These are phyloP conservation scores for Ustilago bromivora DNA, from an alignment of 1,284 basidiomycete species.

Conservation along the genomic window DNA sequence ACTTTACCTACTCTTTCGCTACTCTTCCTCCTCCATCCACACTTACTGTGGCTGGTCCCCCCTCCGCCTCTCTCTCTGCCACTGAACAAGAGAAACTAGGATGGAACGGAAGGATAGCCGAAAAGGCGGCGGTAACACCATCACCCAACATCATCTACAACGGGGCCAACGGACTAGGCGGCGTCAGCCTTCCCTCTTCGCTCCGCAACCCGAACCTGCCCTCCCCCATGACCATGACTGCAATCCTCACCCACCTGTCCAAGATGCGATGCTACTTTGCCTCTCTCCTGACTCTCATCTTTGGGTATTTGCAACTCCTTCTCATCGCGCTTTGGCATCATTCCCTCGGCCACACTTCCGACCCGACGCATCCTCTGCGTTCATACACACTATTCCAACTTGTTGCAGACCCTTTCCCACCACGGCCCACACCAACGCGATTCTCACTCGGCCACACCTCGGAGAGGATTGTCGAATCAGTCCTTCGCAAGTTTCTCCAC, in stretches of 20 bases:
- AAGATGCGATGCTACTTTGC: conserved; percentile 20
- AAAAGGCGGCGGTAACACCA: conserved; percentile 3
- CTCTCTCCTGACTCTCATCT: conserved; percentile 32
- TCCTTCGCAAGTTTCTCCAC: conserved; percentile 17
- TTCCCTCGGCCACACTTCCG: conserved; percentile 44
- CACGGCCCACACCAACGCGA: neutral
- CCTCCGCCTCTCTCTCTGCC: conserved; percentile 15
- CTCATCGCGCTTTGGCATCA: conserved; percentile 56
- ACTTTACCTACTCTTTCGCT: conserved; percentile 65
- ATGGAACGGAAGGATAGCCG: neutral
- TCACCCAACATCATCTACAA: conserved; percentile 57
- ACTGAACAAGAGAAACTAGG: neutral
- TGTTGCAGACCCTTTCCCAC: conserved; percentile 26
- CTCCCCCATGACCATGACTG: conserved; percentile 11
- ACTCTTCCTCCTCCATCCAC: conserved; percentile 4
- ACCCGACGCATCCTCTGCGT: conserved; percentile 48
- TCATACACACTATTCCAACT: conserved; percentile 33
- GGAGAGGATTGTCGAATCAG: conserved; percentile 20
- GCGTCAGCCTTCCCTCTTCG: conserved; percentile 45
- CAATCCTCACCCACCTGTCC: conserved; percentile 10
- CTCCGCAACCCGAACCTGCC: conserved; percentile 4
- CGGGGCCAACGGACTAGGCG: conserved; percentile 51
- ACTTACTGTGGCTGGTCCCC: neutral
- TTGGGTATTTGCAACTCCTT: conserved; percentile 62
- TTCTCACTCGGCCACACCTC: neutral